These are phyloP conservation scores for Tuber indicum DNA, from an alignment of 495 filamentous ascomycete genomes.

Conservation along the genomic window DNA sequence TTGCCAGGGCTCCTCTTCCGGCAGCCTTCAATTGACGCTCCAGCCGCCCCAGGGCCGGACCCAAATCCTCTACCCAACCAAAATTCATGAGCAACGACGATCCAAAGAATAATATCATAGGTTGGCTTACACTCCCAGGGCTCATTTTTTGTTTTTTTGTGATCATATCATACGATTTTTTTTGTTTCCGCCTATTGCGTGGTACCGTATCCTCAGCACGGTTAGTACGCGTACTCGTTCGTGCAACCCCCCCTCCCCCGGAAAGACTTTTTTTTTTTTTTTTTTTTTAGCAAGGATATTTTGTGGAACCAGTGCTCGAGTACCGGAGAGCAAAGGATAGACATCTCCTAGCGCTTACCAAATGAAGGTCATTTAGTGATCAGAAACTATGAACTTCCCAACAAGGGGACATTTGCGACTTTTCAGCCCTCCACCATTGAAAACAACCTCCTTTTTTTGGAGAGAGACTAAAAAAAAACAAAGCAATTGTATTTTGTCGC, in stretches of 20 bases:
- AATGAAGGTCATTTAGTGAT: slow-evolving; percentile 11
- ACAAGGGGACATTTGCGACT: neutral
- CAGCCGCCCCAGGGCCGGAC: neutral
- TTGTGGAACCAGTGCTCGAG: slow-evolving; percentile 12
- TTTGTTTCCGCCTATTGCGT: slow-evolving; percentile 24
- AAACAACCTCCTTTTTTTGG: slow-evolving; percentile 10
- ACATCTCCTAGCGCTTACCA: slow-evolving; percentile 1
- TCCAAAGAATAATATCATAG: neutral
- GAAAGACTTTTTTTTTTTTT: neutral
- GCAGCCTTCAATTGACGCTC: neutral
- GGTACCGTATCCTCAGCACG: neutral
- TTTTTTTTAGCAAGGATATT: slow-evolving; percentile 13
- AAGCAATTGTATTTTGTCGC: neutral
- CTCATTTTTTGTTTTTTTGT: neutral
- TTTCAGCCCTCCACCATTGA: slow-evolving; percentile 13
- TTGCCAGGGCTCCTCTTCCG: neutral
- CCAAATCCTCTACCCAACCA: neutral
- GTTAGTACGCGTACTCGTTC: neutral
- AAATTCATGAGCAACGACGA: neutral
- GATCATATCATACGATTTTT: slow-evolving; percentile 28
- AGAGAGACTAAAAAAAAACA: neutral
- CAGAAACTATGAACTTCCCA: neutral
- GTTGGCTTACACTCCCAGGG: neutral
- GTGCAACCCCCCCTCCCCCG: neutral
- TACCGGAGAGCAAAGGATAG: neutral